These are phyloP conservation scores for Capsicum rhomboideum DNA, from an alignment of 257 asterid genomes.

Conservation along the genomic window DNA sequence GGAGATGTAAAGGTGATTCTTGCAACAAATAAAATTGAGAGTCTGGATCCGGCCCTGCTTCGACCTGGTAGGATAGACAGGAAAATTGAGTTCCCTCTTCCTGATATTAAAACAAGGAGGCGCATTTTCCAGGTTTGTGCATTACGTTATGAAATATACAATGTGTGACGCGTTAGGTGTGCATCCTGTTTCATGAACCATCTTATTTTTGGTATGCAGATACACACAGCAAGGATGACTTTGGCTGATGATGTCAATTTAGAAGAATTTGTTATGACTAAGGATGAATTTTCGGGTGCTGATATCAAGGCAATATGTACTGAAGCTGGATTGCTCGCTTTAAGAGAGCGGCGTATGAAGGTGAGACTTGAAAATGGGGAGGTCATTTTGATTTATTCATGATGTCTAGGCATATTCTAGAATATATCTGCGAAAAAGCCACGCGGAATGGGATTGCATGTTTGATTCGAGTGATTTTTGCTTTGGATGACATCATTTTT, in stretches of 20 bases:
- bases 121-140: conserved; percentile 72
- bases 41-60: conserved; percentile 87
- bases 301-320: conserved; percentile 95
- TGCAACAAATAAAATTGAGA: conserved; percentile 86
- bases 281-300: conserved; percentile 96
- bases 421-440: background rate
- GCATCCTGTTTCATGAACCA: background rate
- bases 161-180: background rate
- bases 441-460: background rate
- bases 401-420: background rate
- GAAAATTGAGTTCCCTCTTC: conserved; percentile 87
- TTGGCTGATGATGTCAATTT: conserved; percentile 89
- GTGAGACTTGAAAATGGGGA: conserved; percentile 13
- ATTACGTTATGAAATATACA: background rate
- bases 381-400: background rate
- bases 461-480: background rate
- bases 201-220: conserved; percentile 33
- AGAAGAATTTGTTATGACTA: conserved; percentile 93
- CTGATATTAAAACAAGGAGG: conserved; percentile 84
- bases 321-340: conserved; percentile 90
- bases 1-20: conserved; percentile 95
- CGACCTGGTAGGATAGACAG: conserved; percentile 93
- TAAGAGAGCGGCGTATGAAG: conserved; percentile 97
- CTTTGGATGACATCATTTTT: background rate
- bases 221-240: conserved; percentile 91